Evolutionary conservation across 2,329 filamentous ascomycete species (phyloP), one percentile per base, ranked within the genome.

Genomic region (Pezicula neosporulosa): DNA sequence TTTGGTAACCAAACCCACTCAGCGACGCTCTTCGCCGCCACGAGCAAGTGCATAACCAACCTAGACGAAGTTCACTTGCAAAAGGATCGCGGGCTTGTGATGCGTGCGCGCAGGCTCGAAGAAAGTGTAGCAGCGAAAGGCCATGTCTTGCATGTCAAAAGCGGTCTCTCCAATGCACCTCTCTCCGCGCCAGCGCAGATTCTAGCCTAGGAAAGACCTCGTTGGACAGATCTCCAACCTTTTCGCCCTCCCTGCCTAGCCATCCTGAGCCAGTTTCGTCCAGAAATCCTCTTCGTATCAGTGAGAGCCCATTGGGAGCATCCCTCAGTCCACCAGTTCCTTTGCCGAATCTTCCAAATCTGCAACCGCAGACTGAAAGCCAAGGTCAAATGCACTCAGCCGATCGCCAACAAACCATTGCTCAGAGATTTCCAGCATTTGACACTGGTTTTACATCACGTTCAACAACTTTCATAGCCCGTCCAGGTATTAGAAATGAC

Each of bases 51-150:
- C 60, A 62, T 28, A 57, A 52, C 30, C 53, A 60, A 45, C 55
- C 60, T 2, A 57, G 52, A 50, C 38, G 59, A 44, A 60, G 52
- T 38, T 28, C 30, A 19, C 56, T 60, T 44, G 53, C 48, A 1
- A 61, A 52, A 48, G 57, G 59, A 10, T 45, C 39, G 30, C 44
- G 60, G 44, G 60, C 60, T 21, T 63, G 60, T 50, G 21, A 53
- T 36, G 28, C 56, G 27, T 63, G 60, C 47, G 59, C 56, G 7
- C 42, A 36, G 35, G 58, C 52, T 27, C 36, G 60, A 46, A 51
- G 56, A 41, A 61, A 58, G 50, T 63, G 60, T 41, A 58, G 52
- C 18, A 56, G 59, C 36, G 53, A 50, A 3, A 33, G 10, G 9
- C 52, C 54, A 13, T 63, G 60, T 48, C 39, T 48, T 19, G 52